These are phyloP conservation scores for Santalum album DNA, from an alignment of 164 flowering plant genomes.

Conservation along the genomic window DNA sequence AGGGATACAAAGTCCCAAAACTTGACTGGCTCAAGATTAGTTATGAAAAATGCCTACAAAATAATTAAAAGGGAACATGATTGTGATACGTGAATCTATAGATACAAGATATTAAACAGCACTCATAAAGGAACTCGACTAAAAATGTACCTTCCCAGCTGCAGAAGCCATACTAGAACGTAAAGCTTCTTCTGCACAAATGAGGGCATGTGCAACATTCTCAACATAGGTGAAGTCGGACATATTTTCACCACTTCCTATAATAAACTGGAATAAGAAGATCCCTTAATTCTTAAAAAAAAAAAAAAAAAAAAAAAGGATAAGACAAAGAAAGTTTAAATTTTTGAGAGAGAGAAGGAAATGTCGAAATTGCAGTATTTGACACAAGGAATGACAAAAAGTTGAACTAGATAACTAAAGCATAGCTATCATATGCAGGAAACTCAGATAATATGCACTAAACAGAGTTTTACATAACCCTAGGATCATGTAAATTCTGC, in stretches of 20 bases:
- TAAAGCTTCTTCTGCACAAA: conserved; percentile 79
- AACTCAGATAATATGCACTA: too few species aligned
- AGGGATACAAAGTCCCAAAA: conserved; percentile 60
- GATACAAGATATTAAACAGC: not conserved
- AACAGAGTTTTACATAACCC: too few species aligned
- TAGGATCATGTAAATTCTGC: too few species aligned
- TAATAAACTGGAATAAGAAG: conserved; percentile 62
- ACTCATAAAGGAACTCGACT: conserved; percentile 1
- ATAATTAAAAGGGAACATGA: conserved; percentile 1
- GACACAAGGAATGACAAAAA: too few species aligned
- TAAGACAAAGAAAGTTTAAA: too few species aligned
- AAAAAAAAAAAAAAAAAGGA: not conserved
- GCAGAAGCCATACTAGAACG: conserved; percentile 34
- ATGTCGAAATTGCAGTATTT: too few species aligned
- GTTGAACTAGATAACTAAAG: too few species aligned
- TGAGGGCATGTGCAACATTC: conserved; percentile 74
- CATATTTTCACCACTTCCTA: conserved; percentile 70
- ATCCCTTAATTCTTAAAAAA: conserved; percentile 21
- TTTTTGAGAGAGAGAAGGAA: too few species aligned
- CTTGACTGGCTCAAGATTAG: conserved; percentile 63
- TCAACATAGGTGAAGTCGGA: conserved; percentile 75
- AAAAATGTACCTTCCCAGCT: conserved; percentile 73
- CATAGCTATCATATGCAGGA: too few species aligned
- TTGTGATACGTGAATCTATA: not conserved
- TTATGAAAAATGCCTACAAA: conserved; percentile 75